These are phyloP conservation scores for Pseudozyma flocculosa DNA, from an alignment of 1,284 basidiomycete genomes.

Conservation along the genomic window DNA sequence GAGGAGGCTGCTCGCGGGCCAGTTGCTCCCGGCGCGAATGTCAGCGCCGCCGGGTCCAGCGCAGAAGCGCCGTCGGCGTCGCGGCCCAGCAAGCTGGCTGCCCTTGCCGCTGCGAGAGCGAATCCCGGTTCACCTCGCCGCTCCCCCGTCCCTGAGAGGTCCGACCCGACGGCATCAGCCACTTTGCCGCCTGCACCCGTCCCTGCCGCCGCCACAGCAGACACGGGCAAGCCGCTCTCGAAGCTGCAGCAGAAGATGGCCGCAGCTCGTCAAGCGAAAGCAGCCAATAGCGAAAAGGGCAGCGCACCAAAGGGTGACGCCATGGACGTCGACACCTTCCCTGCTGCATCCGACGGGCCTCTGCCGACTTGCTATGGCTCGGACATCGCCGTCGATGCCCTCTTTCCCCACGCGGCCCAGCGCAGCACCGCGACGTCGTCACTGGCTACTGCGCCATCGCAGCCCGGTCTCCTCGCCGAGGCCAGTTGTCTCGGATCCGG, in stretches of 20 bases:
- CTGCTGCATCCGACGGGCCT: too few species aligned
- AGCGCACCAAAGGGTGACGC: neutral
- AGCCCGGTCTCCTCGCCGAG: constrained; percentile 3
- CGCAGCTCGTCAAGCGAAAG: constrained; percentile 21
- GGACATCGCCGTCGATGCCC: constrained; percentile 21
- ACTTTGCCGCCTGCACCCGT: constrained; percentile 8
- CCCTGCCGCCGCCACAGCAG: constrained; percentile 60
- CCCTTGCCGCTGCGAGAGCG: constrained; percentile 37
- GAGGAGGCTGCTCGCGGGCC: neutral
- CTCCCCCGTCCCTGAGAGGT: constrained; percentile 2
- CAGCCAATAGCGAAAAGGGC: constrained; percentile 23
- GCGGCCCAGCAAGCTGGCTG: constrained; percentile 43
- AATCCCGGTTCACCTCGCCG: neutral
- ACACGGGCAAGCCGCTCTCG: constrained; percentile 60
- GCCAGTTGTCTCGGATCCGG: neutral
- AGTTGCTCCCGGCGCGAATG: neutral
- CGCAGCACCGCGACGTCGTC: neutral
- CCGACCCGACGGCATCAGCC: constrained; percentile 8
- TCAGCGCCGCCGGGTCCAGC: too few species aligned
- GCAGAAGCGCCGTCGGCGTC: neutral
- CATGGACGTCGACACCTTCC: too few species aligned
- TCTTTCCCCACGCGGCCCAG: constrained; percentile 31
- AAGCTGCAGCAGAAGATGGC: constrained; percentile 64
- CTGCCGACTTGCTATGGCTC: constrained; percentile 29
- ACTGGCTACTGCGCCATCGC: neutral